These are phyloP conservation scores for Maudiozyma barnettii DNA, from an alignment of 805 yeast species.

Conservation along the genomic window DNA sequence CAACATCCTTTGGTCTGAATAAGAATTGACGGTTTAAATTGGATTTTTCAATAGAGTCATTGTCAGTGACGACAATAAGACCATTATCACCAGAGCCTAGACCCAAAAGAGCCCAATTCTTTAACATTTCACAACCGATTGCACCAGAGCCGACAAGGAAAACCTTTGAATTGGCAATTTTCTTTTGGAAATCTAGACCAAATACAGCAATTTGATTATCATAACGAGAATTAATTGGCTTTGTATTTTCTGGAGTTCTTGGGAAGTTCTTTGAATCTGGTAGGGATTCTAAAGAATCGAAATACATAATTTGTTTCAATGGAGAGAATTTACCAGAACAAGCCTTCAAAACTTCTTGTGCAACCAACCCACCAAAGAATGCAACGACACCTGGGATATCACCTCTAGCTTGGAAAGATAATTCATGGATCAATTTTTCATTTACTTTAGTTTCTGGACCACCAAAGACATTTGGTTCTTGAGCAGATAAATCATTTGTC, in stretches of 20 bases:
- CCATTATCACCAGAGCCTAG: slow-evolving; percentile 89
- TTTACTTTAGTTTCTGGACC: slow-evolving; percentile 47
- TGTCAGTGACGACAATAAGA: slow-evolving; percentile 71
- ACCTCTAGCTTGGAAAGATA: slow-evolving; percentile 82
- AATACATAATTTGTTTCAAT: slow-evolving; percentile 81
- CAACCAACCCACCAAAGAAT: slow-evolving; percentile 85
- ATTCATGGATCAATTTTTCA: slow-evolving; percentile 55
- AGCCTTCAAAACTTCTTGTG: slow-evolving; percentile 94
- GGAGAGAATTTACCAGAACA: slow-evolving; percentile 95
- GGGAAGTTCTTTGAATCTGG: slow-evolving; percentile 51
- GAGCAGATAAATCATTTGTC: slow-evolving; percentile 48
- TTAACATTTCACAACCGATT: slow-evolving; percentile 97
- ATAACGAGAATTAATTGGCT: slow-evolving; percentile 73
- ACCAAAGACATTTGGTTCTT: slow-evolving; percentile 45
- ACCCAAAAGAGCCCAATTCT: slow-evolving; percentile 97
- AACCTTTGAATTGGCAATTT: slow-evolving; percentile 65
- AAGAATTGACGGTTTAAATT: slow-evolving; percentile 93
- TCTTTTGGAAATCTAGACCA: slow-evolving; percentile 68
- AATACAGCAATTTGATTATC: slow-evolving; percentile 95
- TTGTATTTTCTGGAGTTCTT: slow-evolving; percentile 62
- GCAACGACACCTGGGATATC: slow-evolving; percentile 87
- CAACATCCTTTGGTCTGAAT: slow-evolving; percentile 92
- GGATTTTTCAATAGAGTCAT: slow-evolving; percentile 90
- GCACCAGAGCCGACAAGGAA: slow-evolving; percentile 97
- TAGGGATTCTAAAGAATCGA: slow-evolving; percentile 86